Evolutionary conservation across 2,329 filamentous ascomycete genomes (phyloP), one percentile per base, ranked within the genome.

Genomic region (Aspergillus brunneoviolaceus): DNA sequence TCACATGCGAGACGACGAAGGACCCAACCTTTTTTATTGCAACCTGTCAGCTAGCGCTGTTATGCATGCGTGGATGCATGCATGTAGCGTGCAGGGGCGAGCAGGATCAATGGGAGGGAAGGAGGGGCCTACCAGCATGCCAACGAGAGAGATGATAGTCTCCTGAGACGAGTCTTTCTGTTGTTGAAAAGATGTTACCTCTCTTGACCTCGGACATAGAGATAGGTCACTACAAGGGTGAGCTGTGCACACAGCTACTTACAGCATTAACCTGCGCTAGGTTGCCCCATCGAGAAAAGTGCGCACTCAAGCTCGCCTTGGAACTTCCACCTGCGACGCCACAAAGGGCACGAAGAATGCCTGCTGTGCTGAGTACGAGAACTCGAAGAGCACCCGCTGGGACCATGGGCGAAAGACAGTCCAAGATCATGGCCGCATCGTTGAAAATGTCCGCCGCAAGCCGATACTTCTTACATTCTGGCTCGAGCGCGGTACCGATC

Each of bases 111-210:
- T 29, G 16, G 14, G 16, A 19, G 16, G 14, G 16, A 9, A 19
- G 16, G 14, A 19, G 16, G 33, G 19, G 10, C 80, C 72, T 75
- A 85, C 83, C 55, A 96, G 82, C 85, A 98, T 92, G 2, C 95
- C 95, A 35, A 96, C 63, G 27, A 98, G 81, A 2, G 91, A 94
- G 59, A 99, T 91, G 21, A 96, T 87, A 0, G 94, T 98, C 77
- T 98, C 95, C 78, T 98, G 95, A 65, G 91, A 96, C 12, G 92
- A 92, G 73, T 98, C 94, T 84, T 96, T 88, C 80, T 84, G 68
- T 51, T 21, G 42, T 23, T 5, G 31, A 14, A 35, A 25, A 11
- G 19, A 50, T 55, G 52, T 48, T 3, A n/a, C 2, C 14, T 14
- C 11, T n/a, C 27, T 23, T 9, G 19, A 14, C 1, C 25, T n/a